These are phyloP conservation scores for Fusarium mexicanum DNA, from an alignment of 2,329 filamentous ascomycete species.

Conservation along the genomic window DNA sequence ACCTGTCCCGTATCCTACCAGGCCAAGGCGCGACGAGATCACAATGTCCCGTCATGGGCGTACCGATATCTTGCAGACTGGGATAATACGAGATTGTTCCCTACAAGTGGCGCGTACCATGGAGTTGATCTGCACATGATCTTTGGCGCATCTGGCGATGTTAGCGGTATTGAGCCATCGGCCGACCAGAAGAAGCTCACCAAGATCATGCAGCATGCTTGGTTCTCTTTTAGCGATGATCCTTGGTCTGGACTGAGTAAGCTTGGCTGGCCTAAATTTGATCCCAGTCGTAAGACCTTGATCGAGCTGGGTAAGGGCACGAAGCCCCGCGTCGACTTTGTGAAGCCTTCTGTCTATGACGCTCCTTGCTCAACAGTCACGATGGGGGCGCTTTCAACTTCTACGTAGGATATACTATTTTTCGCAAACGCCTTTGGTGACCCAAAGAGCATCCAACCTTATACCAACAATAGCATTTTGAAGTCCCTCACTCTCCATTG, in stretches of 20 bases:
- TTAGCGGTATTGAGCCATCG: constrained; percentile 50
- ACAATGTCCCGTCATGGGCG: constrained; percentile 53
- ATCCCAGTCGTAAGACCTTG: constrained; percentile 20
- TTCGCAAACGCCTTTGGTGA: accelerated
- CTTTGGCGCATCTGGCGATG: constrained; percentile 53
- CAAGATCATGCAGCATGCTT: constrained; percentile 52
- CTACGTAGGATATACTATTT: not conserved
- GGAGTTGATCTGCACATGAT: constrained; percentile 59
- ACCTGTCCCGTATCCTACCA: constrained; percentile 56
- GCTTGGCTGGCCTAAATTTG: constrained; percentile 41
- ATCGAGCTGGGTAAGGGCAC: constrained; percentile 26
- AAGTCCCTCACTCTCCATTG: not conserved
- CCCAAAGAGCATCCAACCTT: accelerated
- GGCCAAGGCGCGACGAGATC: constrained; percentile 46
- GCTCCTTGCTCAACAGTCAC: constrained; percentile 27
- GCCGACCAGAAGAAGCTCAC: constrained; percentile 47
- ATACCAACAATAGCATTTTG: accelerated
- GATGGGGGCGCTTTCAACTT: constrained; percentile 31
- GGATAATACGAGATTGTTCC: constrained; percentile 57
- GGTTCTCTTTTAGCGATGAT: constrained; percentile 53
- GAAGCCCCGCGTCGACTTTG: constrained; percentile 6
- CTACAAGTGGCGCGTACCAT: constrained; percentile 59
- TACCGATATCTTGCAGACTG: constrained; percentile 62
- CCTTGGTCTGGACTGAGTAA: constrained; percentile 47
- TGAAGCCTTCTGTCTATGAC: constrained; percentile 23